Evolutionary conservation across 148 eudicot species (phyloP), one percentile per base, ranked within the genome.

Genomic region (Silene uniflora): DNA sequence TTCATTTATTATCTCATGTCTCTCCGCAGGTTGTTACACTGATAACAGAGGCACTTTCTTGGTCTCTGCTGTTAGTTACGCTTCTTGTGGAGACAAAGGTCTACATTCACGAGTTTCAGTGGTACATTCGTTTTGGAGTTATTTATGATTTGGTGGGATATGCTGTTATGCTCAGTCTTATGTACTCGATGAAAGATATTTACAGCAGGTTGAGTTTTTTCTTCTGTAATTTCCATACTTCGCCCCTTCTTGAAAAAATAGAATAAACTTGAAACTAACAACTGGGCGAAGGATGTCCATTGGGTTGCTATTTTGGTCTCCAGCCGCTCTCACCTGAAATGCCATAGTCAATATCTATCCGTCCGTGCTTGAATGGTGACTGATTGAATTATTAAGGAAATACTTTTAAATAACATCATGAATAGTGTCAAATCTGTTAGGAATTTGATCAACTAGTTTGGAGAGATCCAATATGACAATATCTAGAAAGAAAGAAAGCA

Each of bases 81-180:
- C 79, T 83, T 78, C 81, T 54, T 35, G 4, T 88, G 60, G 93
- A 90, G 80, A 90, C 89, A 54, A 82, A 73, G 82, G 73, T 78
- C 10, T 88, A 90, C 61, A 82, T 90, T 49, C 82, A 68, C 75
- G 89, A 86, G 81, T 83, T 88, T 52, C 77, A 89, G 69, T 88
- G 93, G 93, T 90, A 83, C 75, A 79, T 86, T 66, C 82, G 93
- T 11, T 90, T 90, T 79, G 93, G 88, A 69, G 78, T 88, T 19
- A 67, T 84, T 7, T 90, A 88, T 81, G 83, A 83, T 55, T 66
- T 90, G 76, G 87, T 88, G 54, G 93, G 84, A 76, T 81, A 90
- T 73, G 79, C 81, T 69, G 93, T 88, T 21, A 74, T 86, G 73
- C 71, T 86, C 56, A 82, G 81, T 80, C 80, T 86, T 25, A 75